Evolutionary conservation across 352 stramenopile genomes (phyloP), one percentile per base, ranked within the genome.

Genomic region (Phytophthora boehmeriae): DNA sequence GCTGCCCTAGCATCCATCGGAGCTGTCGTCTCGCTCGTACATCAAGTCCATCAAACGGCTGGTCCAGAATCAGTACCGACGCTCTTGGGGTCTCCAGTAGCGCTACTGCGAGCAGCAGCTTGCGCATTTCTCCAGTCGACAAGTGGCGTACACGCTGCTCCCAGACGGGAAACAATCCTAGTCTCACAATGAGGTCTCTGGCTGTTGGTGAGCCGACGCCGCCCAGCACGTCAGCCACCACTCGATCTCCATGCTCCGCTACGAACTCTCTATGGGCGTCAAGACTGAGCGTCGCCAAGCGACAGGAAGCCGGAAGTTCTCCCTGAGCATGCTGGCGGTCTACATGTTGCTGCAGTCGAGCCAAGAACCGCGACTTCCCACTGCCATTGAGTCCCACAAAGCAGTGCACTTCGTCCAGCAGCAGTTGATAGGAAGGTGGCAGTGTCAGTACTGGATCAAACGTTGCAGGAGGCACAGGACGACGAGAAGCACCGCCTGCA

Each of bases 21-120:
- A 98, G 65, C 45, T 92, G 82, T 46, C 69, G 57, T 10, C 92
- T 73, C 23, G 87, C 92, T 3, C 80, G 73, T 9, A 90, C 78
- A 70, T 98, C 94, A n/a, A 98, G 73, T 1, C 94, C 94, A 53
- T 98, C 94, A 68, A 97, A 97, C 25, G 92, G 89, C 70, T 98
- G 95, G 62, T 98, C 94, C 17, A 98, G 53, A 54, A 98, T 64
- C 55, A 98, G 63, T 28, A 98, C 73, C 5, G 75, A 76, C 8
- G 74, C 77, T 43, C 68, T 71, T 1, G 94, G 94, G 23, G 80
- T 81, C 17, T 76, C 59, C 6, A 96, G 75, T 22, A 98, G 68
- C 20, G 91, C 85, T 34, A 87, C 65, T 1, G 95, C 90, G 10
- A 98, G 76, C 61, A 98, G 54, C 16, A 97, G 68, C 54, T 98